Evolutionary conservation across 345 rosid species (phyloP), one percentile per base, ranked within the genome.

Genomic region (Arabidopsis suecica): DNA sequence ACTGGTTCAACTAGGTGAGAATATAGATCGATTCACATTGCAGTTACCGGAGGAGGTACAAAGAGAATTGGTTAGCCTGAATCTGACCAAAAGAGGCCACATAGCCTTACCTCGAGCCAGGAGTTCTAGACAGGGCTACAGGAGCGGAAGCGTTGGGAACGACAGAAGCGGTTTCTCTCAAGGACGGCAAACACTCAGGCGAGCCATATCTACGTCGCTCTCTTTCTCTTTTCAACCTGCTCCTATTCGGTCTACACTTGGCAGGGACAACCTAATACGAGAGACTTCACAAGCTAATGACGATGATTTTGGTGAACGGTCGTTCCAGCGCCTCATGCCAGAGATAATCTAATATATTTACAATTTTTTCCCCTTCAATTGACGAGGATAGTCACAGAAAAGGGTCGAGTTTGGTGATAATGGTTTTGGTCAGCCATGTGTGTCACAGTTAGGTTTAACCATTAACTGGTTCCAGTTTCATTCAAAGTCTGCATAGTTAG

Each of bases 31-130:
- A 77, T 93, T 85, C 68, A 90, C 93, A 0, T 66, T 93, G 32
- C 81, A 89, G 69, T 76, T 93, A 38, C 93, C 98, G 0, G 83
- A 82, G 10, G 93, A 90, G 20, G 80, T 85, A 33, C 76, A 86
- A 28, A 83, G 36, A 67, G 79, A 79, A 72, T 20, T 81, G 45
- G 76, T 82, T 45, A 77, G 62, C 54, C 67, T 82, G 30, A 62
- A 68, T 12, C 64, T 49, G 14, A 67, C 76, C 4, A 60, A 78
- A 23, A 86, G 71, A 82, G 86, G 88, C 50, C 83, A 83, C 36
- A 84, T 64, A 79, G 81, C 81, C 25, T 85, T 90, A 40, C 86
- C 94, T 0, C 65, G 83, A 51, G 90, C 58, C 5, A 81, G 83
- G 68, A 93, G 96, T 68, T 67, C 85, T 37, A 86, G 86, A 66